Evolutionary conservation across 148 eudicot genomes (phyloP).

Genomic region (Chenopodium formosanum): DNA sequence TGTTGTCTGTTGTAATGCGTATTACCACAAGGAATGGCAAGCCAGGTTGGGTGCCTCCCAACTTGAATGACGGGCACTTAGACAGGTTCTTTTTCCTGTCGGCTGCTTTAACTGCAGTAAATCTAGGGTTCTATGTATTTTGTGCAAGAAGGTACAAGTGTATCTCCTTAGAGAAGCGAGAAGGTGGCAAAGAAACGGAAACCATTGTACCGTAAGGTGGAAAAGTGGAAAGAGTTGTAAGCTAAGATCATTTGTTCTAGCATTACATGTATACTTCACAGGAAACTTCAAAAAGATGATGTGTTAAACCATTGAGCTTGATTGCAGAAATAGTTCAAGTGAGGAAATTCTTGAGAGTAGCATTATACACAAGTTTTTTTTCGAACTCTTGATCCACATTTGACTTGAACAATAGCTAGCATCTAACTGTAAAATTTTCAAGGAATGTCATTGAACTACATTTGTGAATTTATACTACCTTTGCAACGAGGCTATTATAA

Average conservation of each 20-base stretch:
- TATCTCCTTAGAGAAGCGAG: slow-evolving; percentile 38
- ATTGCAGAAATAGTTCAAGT: slow-evolving; percentile 16
- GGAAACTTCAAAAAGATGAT: neutral
- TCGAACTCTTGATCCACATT: neutral
- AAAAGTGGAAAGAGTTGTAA: neutral
- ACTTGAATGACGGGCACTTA: slow-evolving; percentile 49
- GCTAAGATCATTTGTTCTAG: slow-evolving; percentile 10
- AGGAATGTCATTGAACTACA: neutral
- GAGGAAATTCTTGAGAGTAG: slow-evolving; percentile 3
- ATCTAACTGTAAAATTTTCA: neutral
- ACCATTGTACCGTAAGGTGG: slow-evolving; percentile 22
- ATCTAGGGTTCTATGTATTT: slow-evolving; percentile 41
- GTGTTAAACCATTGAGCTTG: slow-evolving; percentile 16
- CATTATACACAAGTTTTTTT: slow-evolving; percentile 1
- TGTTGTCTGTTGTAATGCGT: slow-evolving; percentile 46
- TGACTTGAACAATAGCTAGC: neutral
- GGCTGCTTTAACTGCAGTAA: slow-evolving; percentile 42
- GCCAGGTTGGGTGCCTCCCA: slow-evolving; percentile 63
- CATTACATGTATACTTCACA: slow-evolving; percentile 11
- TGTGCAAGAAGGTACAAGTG: slow-evolving; percentile 53
- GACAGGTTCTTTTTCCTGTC: slow-evolving; percentile 56
- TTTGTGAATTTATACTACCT: neutral
- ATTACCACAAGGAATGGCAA: slow-evolving; percentile 44
- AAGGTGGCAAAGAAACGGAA: slow-evolving; percentile 25
- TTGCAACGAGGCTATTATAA: neutral